A percentile compares a stretch with the other conserved stretches of the same genome.
These are phyloP conservation scores for Silene noctiflora DNA, from an alignment of 179 eudicot species.

Conservation along the genomic window DNA sequence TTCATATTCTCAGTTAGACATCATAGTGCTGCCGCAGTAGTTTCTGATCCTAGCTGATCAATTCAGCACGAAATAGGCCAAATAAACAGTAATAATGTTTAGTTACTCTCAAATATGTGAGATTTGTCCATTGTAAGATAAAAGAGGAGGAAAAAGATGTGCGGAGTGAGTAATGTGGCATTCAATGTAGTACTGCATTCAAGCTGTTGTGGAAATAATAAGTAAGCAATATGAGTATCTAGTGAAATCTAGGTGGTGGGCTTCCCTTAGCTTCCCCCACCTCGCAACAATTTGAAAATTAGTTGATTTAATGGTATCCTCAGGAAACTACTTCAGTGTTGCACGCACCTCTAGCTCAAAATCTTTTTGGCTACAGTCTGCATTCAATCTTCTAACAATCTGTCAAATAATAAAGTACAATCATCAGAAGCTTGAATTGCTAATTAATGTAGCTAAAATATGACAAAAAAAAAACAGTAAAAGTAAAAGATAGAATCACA, in stretches of 20 bases:
- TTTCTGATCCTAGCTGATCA: not conserved
- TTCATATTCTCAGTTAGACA: not conserved
- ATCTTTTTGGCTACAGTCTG: conserved; percentile 79
- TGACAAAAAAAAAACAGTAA: not conserved
- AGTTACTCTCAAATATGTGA: not conserved
- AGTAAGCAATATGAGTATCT: not conserved
- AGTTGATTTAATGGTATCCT: not conserved
- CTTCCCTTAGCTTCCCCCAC: not conserved
- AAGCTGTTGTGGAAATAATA: not conserved
- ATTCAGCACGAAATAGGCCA: not conserved
- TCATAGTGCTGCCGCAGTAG: not conserved
- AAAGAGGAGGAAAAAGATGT: not conserved
- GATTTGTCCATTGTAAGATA: not conserved
- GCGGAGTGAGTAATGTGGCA: not conserved
- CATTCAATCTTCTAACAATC: conserved; percentile 73
- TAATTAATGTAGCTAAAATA: not conserved
- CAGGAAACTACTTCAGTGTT: not conserved
- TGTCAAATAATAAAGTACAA: conserved; percentile 28
- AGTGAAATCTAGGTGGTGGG: not conserved
- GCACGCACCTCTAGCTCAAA: conserved; percentile 89
- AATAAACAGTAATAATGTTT: not conserved
- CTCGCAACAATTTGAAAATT: not conserved
- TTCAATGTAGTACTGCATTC: not conserved
- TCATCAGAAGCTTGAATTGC: not conserved
- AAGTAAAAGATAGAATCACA: conserved; percentile 17